Evolutionary conservation across 1,139 yeast genomes (phyloP).

Genomic region (Groenewaldozyma sp.): DNA sequence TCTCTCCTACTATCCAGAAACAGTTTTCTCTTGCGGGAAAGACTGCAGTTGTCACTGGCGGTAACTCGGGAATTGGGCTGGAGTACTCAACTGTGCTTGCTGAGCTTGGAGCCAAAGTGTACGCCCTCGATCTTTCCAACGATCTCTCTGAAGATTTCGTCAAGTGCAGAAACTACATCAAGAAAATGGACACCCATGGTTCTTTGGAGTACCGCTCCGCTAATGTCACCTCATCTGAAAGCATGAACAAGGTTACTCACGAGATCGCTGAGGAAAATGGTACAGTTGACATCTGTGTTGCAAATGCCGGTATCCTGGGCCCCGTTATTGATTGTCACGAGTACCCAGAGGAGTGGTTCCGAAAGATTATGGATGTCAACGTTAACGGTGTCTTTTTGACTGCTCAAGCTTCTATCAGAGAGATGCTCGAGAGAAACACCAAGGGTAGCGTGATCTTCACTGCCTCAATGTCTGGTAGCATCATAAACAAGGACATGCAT

Average conservation of each 20-base stretch:
- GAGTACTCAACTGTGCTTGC: conserved; percentile 32
- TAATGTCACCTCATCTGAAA: conserved; percentile 37
- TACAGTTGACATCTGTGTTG: conserved; percentile 52
- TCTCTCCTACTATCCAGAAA: conserved; percentile 15
- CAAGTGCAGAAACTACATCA: conserved; percentile 19
- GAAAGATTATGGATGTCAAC: conserved; percentile 38
- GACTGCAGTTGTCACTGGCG: conserved; percentile 35
- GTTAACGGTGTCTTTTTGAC: conserved; percentile 46
- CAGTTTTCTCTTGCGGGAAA: conserved; percentile 34
- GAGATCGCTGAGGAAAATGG: conserved; percentile 45
- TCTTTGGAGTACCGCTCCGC: conserved; percentile 39
- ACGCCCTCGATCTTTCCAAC: conserved; percentile 26
- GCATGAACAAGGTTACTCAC: conserved; percentile 35
- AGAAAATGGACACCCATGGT: conserved; percentile 29
- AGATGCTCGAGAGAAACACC: conserved; percentile 36
- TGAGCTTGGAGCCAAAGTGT: conserved; percentile 34
- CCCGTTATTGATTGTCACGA: conserved; percentile 36
- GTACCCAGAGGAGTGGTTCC: conserved; percentile 38
- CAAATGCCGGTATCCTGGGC: conserved; percentile 57
- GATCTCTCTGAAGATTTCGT: conserved; percentile 29
- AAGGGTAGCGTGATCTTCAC: conserved; percentile 46
- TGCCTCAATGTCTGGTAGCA: conserved; percentile 49
- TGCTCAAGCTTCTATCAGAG: conserved; percentile 41
- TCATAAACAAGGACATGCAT: conserved; percentile 47
- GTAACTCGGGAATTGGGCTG: conserved; percentile 34